Conservation (phyloP, 805 yeast species). For the Isabelozyma pseudorhagii region DNA sequence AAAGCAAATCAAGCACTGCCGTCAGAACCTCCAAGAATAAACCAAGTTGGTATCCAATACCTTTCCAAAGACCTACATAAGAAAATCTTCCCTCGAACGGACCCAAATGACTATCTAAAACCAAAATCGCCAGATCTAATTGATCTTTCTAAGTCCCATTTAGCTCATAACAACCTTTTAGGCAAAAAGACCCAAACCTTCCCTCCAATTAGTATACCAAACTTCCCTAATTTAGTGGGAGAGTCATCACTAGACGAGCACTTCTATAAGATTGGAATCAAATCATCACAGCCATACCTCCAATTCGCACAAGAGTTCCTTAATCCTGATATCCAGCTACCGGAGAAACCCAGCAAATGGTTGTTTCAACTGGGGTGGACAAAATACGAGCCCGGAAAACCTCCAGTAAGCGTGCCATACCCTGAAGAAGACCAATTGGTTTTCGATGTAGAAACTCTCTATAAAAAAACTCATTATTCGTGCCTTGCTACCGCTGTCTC, state of each 20-base stretch:
- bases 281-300: constrained; percentile 59
- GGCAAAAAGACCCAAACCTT: constrained; percentile 68
- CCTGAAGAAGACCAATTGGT: constrained; percentile 74
- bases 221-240: constrained; percentile 76
- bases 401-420: constrained; percentile 55
- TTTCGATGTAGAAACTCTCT: constrained; percentile 87
- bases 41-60: constrained; percentile 80
- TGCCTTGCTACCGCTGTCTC: constrained; percentile 81
- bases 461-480: constrained; percentile 70
- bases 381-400: constrained; percentile 54
- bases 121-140: constrained; percentile 32
- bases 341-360: constrained; percentile 44
- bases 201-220: constrained; percentile 54
- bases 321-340: constrained; percentile 21
- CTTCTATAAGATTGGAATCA: constrained; percentile 66
- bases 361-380: constrained; percentile 73
- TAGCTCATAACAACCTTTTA: constrained; percentile 60
- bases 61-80: constrained; percentile 55
- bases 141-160: constrained; percentile 57
- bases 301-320: constrained; percentile 46
- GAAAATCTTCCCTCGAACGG: constrained; percentile 54
- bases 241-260: constrained; percentile 72
- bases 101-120: constrained; percentile 23
- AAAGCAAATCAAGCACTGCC: background rate
- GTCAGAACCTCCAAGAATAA: constrained; percentile 46